phyloP scores from a whole-genome alignment of 116 monocot species.

The Posidonia oceanica region DNA sequence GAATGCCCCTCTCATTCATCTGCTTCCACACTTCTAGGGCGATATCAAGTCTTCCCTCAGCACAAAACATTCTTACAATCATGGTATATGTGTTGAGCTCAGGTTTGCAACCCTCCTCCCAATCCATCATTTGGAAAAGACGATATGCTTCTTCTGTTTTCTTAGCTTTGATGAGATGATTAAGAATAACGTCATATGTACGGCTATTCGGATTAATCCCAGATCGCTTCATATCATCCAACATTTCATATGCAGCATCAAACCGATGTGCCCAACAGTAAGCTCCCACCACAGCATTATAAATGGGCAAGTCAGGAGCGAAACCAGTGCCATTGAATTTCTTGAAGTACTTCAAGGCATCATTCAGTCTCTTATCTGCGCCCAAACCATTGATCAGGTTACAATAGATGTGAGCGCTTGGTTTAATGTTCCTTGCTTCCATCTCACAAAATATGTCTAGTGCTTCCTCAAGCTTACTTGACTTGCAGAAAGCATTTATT shows the following conservation, averaged over 20 bases:
- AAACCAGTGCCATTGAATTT: conserved; percentile 44
- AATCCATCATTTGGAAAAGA: conserved; percentile 46
- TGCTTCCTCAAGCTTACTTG: conserved; percentile 50
- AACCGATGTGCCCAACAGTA: conserved; percentile 52
- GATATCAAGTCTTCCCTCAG: conserved; percentile 49
- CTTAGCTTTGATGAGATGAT: conserved; percentile 49
- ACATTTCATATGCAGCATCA: conserved; percentile 51
- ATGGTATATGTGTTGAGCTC: conserved; percentile 75
- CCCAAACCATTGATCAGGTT: conserved; percentile 84
- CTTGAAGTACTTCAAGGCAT: conserved; percentile 61
- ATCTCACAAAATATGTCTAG: conserved; percentile 53
- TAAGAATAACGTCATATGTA: conserved; percentile 68
- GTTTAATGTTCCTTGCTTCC: conserved; percentile 37
- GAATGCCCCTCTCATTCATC: conserved; percentile 62
- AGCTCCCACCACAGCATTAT: conserved; percentile 70
- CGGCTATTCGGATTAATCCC: conserved; percentile 59
- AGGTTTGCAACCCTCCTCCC: conserved; percentile 40
- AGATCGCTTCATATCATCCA: conserved; percentile 58
- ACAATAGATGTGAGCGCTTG: conserved; percentile 78
- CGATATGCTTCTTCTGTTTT: conserved; percentile 52
- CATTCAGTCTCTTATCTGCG: conserved; percentile 56
- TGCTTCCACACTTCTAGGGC: conserved; percentile 69
- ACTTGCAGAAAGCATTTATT: conserved; percentile 62
- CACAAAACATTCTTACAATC: conserved; percentile 79
- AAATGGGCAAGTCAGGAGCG: conserved; percentile 61